Evolutionary conservation across 2,329 filamentous ascomycete species (phyloP).

Genomic region (Penicillium digitatum): DNA sequence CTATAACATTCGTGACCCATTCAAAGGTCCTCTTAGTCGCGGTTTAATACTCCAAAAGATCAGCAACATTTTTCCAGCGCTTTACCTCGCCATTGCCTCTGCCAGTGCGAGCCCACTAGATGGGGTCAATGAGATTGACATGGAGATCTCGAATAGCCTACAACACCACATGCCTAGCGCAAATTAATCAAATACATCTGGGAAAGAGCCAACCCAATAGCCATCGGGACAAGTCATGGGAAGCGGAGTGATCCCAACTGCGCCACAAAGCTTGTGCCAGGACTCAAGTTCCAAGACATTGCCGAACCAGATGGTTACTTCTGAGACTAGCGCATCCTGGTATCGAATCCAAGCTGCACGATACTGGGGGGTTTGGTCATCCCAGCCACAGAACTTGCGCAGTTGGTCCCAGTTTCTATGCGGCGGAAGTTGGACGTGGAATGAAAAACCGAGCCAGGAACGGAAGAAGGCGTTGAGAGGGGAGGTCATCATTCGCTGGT

Average conservation of each 20-base stretch:
- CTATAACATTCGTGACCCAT: neutral
- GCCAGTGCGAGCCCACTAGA: neutral
- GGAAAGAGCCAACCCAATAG: neutral
- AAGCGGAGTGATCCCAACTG: neutral
- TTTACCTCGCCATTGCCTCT: neutral
- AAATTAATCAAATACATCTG: neutral
- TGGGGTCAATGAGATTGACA: neutral
- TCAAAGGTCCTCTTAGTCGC: neutral
- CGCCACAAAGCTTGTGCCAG: neutral
- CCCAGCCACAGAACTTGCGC: neutral
- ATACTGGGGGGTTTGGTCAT: neutral
- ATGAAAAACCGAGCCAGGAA: neutral
- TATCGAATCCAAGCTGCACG: neutral
- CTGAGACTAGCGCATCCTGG: neutral
- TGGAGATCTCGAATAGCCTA: neutral
- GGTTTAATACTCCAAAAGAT: neutral
- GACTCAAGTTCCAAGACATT: neutral
- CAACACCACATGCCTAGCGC: neutral
- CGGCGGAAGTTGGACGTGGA: neutral
- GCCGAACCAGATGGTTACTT: neutral
- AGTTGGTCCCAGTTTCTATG: neutral
- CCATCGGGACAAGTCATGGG: neutral
- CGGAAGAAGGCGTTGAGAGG: neutral
- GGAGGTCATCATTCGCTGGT: neutral
- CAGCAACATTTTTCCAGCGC: neutral